Conservation (phyloP, 768 basidiomycete genomes). For the Suillus clintonianus region DNA sequence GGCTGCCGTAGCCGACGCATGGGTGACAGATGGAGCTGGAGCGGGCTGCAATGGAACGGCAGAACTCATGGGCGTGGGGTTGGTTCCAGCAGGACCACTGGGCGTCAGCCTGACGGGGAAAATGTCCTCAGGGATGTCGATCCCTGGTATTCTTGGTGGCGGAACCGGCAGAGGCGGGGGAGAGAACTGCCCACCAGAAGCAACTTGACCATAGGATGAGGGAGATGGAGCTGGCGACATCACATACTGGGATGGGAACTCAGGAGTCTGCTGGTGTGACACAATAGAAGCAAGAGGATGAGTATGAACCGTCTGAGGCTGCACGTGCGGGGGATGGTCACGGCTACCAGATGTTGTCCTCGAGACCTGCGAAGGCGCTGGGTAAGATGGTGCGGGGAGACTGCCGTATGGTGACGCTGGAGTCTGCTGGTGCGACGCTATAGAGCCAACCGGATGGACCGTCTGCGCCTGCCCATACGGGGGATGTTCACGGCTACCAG, state of each 20-base stretch:
- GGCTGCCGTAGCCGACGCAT: neutral
- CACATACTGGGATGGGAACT: neutral
- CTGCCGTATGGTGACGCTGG: neutral
- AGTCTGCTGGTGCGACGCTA: slow-evolving; percentile 17
- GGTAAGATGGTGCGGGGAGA: slow-evolving; percentile 25
- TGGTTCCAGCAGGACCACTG: neutral
- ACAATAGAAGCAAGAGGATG: slow-evolving; percentile 10
- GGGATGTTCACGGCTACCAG: slow-evolving; percentile 23
- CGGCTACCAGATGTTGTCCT: slow-evolving; percentile 24
- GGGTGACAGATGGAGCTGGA: neutral
- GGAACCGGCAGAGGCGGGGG: slow-evolving; percentile 32
- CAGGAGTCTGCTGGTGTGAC: slow-evolving; percentile 15
- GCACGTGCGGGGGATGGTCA: slow-evolving; percentile 20
- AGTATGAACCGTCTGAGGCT: slow-evolving; percentile 3
- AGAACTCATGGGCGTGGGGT: neutral
- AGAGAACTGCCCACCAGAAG: slow-evolving; percentile 18
- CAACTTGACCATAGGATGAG: neutral
- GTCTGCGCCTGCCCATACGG: slow-evolving; percentile 13
- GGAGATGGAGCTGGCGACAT: neutral
- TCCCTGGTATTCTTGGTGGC: slow-evolving; percentile 20
- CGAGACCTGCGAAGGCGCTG: slow-evolving; percentile 22
- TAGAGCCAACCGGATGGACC: neutral
- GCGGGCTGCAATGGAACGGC: neutral
- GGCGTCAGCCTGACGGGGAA: neutral
- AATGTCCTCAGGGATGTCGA: neutral